Conservation (phyloP, 1,284 basidiomycete genomes). For the Gomphus bonarii region DNA sequence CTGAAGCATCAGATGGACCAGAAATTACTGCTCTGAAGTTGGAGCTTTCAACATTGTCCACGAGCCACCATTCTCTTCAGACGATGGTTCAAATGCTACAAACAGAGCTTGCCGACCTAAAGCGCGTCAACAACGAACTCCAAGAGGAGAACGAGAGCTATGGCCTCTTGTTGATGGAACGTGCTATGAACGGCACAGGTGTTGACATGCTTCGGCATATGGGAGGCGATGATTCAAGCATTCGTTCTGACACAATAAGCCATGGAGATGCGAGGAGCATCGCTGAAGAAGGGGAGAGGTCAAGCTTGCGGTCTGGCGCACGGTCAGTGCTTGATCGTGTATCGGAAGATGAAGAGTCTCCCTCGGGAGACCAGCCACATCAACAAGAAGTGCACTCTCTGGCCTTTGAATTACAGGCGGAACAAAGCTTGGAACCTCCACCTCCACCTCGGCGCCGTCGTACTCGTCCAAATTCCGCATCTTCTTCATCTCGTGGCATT, state of each 20-base stretch:
- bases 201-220: constrained; percentile 66
- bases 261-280: constrained; percentile 42
- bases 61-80: constrained; percentile 68
- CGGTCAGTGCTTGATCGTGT: constrained; percentile 19
- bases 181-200: constrained; percentile 71
- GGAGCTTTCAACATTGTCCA: constrained; percentile 72
- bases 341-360: constrained; percentile 16
- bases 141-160: constrained; percentile 94
- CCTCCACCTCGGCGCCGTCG: constrained; percentile 38
- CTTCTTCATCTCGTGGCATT: constrained; percentile 29
- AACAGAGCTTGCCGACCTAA: constrained; percentile 64
- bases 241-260: constrained; percentile 18
- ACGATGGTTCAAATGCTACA: constrained; percentile 67
- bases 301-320: constrained; percentile 17
- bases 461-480: constrained; percentile 34
- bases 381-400: constrained; percentile 57
- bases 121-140: constrained; percentile 69
- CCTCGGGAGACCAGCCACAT: constrained; percentile 20
- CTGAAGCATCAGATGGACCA: constrained; percentile 63
- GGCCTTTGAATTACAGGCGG: constrained; percentile 31
- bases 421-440: constrained; percentile 25
- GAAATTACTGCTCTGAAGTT: constrained; percentile 74
- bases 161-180: constrained; percentile 83
- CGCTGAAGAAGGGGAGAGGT: constrained; percentile 27
- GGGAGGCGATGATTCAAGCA: constrained; percentile 30